phyloP scores from a whole-genome alignment of 306 rosid genomes.

The Prunus armeniaca region DNA sequence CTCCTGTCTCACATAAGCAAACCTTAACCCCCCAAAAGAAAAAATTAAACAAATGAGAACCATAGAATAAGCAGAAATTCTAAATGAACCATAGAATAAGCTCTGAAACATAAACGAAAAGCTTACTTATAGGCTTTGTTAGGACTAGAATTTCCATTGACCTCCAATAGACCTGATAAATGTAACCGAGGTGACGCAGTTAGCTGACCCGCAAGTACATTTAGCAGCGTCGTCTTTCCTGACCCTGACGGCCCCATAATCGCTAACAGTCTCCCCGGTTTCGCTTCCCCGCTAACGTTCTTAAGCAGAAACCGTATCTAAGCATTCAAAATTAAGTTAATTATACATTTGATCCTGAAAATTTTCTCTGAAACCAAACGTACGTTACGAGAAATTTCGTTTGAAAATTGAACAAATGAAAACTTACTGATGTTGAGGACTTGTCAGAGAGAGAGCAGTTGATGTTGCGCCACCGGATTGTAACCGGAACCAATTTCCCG shows the following conservation, averaged over 20 bases:
- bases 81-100: neutral
- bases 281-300: constrained; percentile 79
- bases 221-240: constrained; percentile 91
- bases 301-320: constrained; percentile 77
- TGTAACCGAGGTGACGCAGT: constrained; percentile 58
- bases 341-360: neutral
- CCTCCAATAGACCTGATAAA: constrained; percentile 72
- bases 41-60: neutral
- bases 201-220: constrained; percentile 81
- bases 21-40: constrained; percentile 46
- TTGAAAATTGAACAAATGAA: constrained; percentile 5
- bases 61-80: neutral
- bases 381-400: neutral
- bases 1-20: constrained; percentile 93
- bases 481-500: constrained; percentile 59
- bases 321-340: neutral
- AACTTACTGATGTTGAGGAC: constrained; percentile 58
- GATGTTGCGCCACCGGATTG: constrained; percentile 74
- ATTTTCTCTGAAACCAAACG: constrained; percentile 21
- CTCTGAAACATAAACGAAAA: neutral
- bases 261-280: constrained; percentile 79
- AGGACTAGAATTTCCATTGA: constrained; percentile 66
- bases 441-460: constrained; percentile 69
- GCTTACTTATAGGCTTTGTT: constrained; percentile 63
- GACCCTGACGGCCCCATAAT: constrained; percentile 99